A percentile compares a stretch with the other conserved stretches of the same genome.
Evolutionary conservation across 148 eudicot genomes (phyloP).

Genomic region (Euryodendron excelsum): DNA sequence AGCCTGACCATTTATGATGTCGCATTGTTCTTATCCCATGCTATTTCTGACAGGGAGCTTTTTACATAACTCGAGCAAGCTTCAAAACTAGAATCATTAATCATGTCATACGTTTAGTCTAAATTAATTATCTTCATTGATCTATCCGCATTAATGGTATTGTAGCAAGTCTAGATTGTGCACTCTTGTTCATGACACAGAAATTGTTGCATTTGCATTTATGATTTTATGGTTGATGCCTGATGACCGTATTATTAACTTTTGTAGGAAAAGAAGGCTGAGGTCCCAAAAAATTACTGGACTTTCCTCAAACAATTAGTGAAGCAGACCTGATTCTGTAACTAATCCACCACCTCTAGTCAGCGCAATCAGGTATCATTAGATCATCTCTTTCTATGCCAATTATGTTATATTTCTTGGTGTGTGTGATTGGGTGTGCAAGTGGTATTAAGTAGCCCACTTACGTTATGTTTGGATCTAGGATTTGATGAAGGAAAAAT

Average conservation of each 20-base stretch:
- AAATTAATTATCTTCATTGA: no score
- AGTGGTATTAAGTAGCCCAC: not conserved
- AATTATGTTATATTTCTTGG: not conserved
- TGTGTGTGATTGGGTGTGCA: not conserved
- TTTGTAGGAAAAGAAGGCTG: constrained; percentile 13
- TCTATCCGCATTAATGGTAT: not conserved
- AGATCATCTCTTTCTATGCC: not conserved
- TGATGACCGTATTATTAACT: not conserved
- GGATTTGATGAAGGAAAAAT: not conserved
- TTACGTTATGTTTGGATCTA: not conserved
- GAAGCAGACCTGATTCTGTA: not conserved
- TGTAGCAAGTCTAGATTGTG: not conserved
- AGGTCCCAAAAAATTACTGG: not conserved
- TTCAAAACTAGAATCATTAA: not conserved
- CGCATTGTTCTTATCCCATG: no score
- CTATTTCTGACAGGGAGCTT: no score
- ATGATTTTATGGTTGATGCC: not conserved
- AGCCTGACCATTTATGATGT: no score
- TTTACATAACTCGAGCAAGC: not conserved
- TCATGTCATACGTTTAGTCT: not conserved
- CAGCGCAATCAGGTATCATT: not conserved
- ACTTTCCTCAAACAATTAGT: not conserved
- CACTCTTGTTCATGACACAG: not conserved
- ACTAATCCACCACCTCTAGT: not conserved
- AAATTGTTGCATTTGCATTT: not conserved